Base-by-base conservation (phyloP, 441 rosid species). In the Pelargonium citronellum region DNA sequence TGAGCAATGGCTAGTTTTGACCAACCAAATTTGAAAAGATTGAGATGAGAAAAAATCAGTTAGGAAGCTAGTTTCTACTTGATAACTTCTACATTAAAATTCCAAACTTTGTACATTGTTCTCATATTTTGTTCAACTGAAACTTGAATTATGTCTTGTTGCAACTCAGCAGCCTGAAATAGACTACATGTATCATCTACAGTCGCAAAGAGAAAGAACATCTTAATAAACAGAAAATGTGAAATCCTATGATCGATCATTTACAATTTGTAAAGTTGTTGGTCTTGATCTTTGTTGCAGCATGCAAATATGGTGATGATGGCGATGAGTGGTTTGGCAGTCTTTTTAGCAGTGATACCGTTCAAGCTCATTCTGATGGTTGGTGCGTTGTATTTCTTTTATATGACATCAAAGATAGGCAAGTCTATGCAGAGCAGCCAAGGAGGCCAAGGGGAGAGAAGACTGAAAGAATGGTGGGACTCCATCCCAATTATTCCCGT, bases 401-500 rank as follows among this genome's bases (percentile, higher is more conserved):
- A 84, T 2, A 73, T 74, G 82, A 89, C 85, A 71, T 85, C 93
- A 11, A 78, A 78, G 70, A 34, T 85, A 4, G 91, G 91, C 67
- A 83, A 78, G 79, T 41, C 47, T 69, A 66, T 79, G 58, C 79
- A 58, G 74, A 81, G 80, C 41, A 85, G 81, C 30, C 83, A 78
- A 72, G 88, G 90, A 11, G 64, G 64, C n/a, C 64, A 58, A 7
- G 64, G 64, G 64, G 82, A 85, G 67, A 80, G 95, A 51, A 83
- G 96, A 75, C 69, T 85, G 46, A 79, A 82, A 67, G 96, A 91
- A 79, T 92, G 99, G 99, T 95, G 97, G 98, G 97, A 85, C 65
- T 85, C 96, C 0, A 91, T 92, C 79, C 98, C 99, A 2, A 77
- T 89, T 43, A 80, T 76, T 46, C 91, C 86, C 0, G 85, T 92